Base-by-base conservation (phyloP, 495 filamentous ascomycete genomes). In the Chaetomium cochliodes region DNA sequence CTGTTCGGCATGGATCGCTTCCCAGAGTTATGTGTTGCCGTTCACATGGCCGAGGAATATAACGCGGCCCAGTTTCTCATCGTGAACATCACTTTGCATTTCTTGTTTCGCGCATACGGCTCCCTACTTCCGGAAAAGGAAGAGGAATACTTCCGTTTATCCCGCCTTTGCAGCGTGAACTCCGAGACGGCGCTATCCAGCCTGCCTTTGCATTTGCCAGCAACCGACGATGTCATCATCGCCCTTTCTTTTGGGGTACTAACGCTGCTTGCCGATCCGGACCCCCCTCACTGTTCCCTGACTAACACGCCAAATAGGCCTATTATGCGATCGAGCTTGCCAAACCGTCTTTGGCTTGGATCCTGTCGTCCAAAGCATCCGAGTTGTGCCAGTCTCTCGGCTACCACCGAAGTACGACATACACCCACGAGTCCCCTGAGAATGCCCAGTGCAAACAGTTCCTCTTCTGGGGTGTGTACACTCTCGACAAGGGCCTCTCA, bases 391-490 rank as follows among this genome's bases (percentile, higher is more conserved):
- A 87, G 65, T 84, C 80, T 0, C 77, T 88, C 0, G 87, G 87
- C 5, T 87, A 85, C 56, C 86, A 90, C 64, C 83, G 85, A 28
- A 69, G 76, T 2, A 77, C 77, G 11, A 81, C 82, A 5, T 84
- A 83, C 77, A 78, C 80, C n/a, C 65, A 80, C 49, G 84, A 85
- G 47, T 72, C 78, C 13, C 74, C 76, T 28, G 70, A 77, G 0
- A 13, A 46, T 2, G 37, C 39, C 3, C 25, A 23, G 6, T 51
- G 53, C 7, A 70, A 78, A 22, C 77, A 79, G 55, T 74, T 76
- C 15, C 67, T 87, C 2, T 90, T 90, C 67, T 90, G 87, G 87
- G 77, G 80, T 6, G 74, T 84, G 0, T 88, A 88, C 64, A 79
- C 80, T 20, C 67, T 87, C 2, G 79, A 87, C 60, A 86, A 84